These are phyloP conservation scores for Priceomyces carsonii DNA, from an alignment of 805 yeast genomes.

Conservation along the genomic window DNA sequence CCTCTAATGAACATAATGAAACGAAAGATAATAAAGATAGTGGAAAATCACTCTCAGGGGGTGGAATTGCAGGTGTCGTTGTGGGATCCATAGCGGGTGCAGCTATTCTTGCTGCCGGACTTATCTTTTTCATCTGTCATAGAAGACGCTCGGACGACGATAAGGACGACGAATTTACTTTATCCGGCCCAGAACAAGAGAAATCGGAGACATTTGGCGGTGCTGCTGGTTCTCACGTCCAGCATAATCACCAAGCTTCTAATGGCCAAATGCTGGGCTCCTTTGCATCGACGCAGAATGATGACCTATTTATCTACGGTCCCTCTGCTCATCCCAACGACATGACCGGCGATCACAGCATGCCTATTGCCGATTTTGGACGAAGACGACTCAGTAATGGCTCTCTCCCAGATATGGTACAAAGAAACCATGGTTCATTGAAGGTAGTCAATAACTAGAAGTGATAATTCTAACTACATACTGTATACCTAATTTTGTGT, in stretches of 20 bases:
- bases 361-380: conserved; percentile 33
- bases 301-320: conserved; percentile 20
- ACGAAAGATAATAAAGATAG: conserved; percentile 14
- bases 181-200: conserved; percentile 26
- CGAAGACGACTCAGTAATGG: conserved; percentile 55
- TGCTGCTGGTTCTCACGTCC: conserved; percentile 24
- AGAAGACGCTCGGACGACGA: conserved; percentile 41
- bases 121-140: conserved; percentile 44
- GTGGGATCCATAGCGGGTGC: conserved; percentile 44
- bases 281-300: conserved; percentile 17
- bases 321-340: conserved; percentile 11
- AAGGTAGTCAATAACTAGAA: conserved; percentile 47
- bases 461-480: no score
- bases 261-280: conserved; percentile 17
- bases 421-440: conserved; percentile 47
- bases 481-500: no score
- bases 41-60: conserved; percentile 29
- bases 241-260: conserved; percentile 12
- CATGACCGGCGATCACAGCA: conserved; percentile 11
- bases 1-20: conserved; percentile 8
- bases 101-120: conserved; percentile 33
- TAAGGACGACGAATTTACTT: conserved; percentile 37
- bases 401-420: conserved; percentile 51
- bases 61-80: conserved; percentile 44
- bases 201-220: conserved; percentile 11